phyloP scores from a whole-genome alignment of 2,329 filamentous ascomycete species.

The Dactylonectria estremocensis region DNA sequence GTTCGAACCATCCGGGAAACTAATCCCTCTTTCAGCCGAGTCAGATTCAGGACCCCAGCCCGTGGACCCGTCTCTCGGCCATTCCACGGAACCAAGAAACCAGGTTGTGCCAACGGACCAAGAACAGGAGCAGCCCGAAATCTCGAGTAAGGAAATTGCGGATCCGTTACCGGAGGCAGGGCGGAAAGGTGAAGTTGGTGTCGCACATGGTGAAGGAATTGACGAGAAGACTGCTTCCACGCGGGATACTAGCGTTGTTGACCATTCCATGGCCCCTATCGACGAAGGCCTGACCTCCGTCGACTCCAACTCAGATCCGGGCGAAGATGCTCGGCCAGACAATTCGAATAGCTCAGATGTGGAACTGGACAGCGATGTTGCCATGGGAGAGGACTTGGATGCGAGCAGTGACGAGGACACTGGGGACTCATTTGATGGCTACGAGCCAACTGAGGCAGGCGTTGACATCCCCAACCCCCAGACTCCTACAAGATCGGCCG shows the following conservation, averaged over 20 bases:
- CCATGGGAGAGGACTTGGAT: slow-evolving; percentile 43
- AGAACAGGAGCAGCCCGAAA: slow-evolving; percentile 27
- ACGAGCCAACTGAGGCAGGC: slow-evolving; percentile 68
- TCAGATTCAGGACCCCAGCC: slow-evolving; percentile 9
- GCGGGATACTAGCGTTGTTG: not conserved
- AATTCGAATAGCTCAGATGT: slow-evolving; percentile 17
- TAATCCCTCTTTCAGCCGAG: slow-evolving; percentile 37
- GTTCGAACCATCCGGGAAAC: slow-evolving; percentile 19
- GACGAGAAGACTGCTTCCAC: slow-evolving; percentile 1
- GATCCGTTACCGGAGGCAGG: not conserved
- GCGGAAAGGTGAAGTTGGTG: not conserved
- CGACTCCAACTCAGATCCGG: not conserved
- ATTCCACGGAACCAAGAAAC: slow-evolving; percentile 12
- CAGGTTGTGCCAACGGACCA: slow-evolving; percentile 6
- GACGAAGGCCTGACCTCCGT: slow-evolving; percentile 3
- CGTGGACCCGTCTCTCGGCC: not conserved
- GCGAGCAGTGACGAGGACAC: slow-evolving; percentile 47
- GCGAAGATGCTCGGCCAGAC: slow-evolving; percentile 2
- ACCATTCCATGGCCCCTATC: not conserved
- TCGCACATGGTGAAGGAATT: not conserved
- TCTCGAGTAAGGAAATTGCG: slow-evolving; percentile 4
- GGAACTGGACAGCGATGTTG: slow-evolving; percentile 40
- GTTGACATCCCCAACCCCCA: slow-evolving; percentile 34
- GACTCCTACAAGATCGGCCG: slow-evolving; percentile 19
- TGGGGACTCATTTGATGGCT: slow-evolving; percentile 63